phyloP scores from a whole-genome alignment of 2,329 filamentous ascomycete genomes.

The Sclerotiophoma versabilis region DNA sequence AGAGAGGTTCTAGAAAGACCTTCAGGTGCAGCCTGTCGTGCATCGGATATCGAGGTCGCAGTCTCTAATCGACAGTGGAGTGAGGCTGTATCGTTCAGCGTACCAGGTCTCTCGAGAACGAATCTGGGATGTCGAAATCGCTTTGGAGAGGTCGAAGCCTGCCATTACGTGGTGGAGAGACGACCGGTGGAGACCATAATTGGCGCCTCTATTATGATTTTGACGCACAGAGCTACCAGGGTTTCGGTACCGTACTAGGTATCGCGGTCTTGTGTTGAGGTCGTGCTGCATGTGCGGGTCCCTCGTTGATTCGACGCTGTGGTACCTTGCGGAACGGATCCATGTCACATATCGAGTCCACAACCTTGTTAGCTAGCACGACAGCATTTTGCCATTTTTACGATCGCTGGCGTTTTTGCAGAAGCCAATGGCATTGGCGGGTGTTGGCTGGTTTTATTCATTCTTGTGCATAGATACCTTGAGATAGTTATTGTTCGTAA shows the following conservation, averaged over 20 bases:
- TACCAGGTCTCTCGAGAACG: slow-evolving; percentile 1
- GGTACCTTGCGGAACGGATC: slow-evolving; percentile 5
- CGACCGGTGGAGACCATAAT: neutral
- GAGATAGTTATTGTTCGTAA: too few species aligned
- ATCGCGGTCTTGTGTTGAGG: neutral
- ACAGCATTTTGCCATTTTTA: neutral
- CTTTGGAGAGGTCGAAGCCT: neutral
- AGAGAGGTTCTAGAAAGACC: slow-evolving; percentile 42
- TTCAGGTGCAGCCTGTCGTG: slow-evolving; percentile 14
- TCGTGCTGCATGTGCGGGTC: slow-evolving; percentile 9
- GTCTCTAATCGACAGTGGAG: neutral
- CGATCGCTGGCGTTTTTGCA: neutral
- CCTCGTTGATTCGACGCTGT: neutral
- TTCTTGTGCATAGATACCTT: slow-evolving; percentile 17
- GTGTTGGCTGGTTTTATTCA: neutral
- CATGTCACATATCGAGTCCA: neutral
- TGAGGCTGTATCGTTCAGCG: neutral
- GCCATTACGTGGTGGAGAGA: neutral
- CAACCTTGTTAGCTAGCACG: too few species aligned
- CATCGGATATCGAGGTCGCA: slow-evolving; percentile 3
- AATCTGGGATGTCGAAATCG: slow-evolving; percentile 12
- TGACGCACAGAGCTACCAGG: neutral
- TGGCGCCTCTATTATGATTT: neutral
- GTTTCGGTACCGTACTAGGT: neutral
- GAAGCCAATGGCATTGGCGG: neutral